A percentile compares a stretch with the other conserved stretches of the same genome.
These are phyloP conservation scores for Pyrrhoderma lamaoense DNA, from an alignment of 1,284 basidiomycete species.

Conservation along the genomic window DNA sequence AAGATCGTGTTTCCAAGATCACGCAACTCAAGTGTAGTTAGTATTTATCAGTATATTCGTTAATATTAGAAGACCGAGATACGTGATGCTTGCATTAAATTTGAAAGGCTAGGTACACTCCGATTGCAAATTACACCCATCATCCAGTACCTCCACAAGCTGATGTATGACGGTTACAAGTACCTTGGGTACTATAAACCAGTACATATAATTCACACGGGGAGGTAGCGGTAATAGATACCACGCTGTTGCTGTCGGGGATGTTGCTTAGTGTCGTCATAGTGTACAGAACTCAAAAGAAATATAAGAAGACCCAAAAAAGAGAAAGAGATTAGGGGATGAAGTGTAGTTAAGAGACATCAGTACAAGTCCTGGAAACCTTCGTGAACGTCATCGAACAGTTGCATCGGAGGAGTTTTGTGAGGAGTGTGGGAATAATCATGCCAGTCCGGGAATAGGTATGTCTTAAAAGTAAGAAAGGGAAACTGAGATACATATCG, in stretches of 20 bases:
- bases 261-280: slow-evolving; percentile 30
- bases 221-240: slow-evolving; percentile 3
- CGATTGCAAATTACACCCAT: slow-evolving; percentile 39
- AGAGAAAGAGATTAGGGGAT: slow-evolving; percentile 1
- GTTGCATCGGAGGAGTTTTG: no score
- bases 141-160: slow-evolving; percentile 27
- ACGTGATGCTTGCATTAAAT: background rate
- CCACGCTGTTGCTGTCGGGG: slow-evolving; percentile 23
- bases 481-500: background rate
- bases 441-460: background rate
- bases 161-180: slow-evolving; percentile 24
- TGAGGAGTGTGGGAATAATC: background rate
- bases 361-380: background rate
- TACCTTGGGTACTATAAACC: slow-evolving; percentile 24
- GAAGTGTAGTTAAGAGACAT: no score
- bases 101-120: slow-evolving; percentile 22
- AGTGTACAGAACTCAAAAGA: slow-evolving; percentile 37
- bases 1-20: no score
- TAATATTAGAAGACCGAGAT: no score
- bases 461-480: background rate
- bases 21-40: no score
- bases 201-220: slow-evolving; percentile 16
- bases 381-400: background rate
- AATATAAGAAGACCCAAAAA: slow-evolving; percentile 9
- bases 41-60: no score